Evolutionary conservation across 2,329 filamentous ascomycete genomes (phyloP).

Genomic region (Fusarium poae): DNA sequence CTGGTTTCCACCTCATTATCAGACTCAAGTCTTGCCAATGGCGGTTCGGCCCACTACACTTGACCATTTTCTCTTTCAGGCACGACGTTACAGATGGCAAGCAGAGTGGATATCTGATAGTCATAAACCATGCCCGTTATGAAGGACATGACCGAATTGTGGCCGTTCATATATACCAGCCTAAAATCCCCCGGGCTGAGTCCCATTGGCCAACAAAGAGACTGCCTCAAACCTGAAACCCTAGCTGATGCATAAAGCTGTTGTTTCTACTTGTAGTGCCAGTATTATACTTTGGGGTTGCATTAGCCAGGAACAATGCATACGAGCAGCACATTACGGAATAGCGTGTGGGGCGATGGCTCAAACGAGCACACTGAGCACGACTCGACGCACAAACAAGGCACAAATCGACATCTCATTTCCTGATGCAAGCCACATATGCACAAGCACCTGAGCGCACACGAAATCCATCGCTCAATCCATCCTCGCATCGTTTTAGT

Average conservation of each 20-base stretch:
- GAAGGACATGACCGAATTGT: constrained; percentile 47
- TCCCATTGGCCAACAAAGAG: constrained; percentile 50
- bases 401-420: constrained; percentile 49
- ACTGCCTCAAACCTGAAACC: constrained; percentile 52
- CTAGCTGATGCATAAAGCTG: constrained; percentile 53
- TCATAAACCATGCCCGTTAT: constrained; percentile 39
- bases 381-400: constrained; percentile 41
- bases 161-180: constrained; percentile 32
- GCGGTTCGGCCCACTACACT: constrained; percentile 28
- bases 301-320: constrained; percentile 50
- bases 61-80: constrained; percentile 35
- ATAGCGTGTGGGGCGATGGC: constrained; percentile 35
- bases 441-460: constrained; percentile 37
- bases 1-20: constrained; percentile 38
- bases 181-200: constrained; percentile 41
- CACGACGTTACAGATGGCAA: constrained; percentile 28
- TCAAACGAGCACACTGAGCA: constrained; percentile 23
- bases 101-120: constrained; percentile 41
- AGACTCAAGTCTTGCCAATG: constrained; percentile 12
- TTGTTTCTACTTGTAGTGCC: constrained; percentile 30
- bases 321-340: constrained; percentile 25
- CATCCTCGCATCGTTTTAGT: constrained; percentile 24
- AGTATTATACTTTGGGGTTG: constrained; percentile 45
- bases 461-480: constrained; percentile 21
- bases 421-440: constrained; percentile 48